Conservation (phyloP, 2,329 filamentous ascomycete species). For the Pseudogymnoascus sp. region DNA sequence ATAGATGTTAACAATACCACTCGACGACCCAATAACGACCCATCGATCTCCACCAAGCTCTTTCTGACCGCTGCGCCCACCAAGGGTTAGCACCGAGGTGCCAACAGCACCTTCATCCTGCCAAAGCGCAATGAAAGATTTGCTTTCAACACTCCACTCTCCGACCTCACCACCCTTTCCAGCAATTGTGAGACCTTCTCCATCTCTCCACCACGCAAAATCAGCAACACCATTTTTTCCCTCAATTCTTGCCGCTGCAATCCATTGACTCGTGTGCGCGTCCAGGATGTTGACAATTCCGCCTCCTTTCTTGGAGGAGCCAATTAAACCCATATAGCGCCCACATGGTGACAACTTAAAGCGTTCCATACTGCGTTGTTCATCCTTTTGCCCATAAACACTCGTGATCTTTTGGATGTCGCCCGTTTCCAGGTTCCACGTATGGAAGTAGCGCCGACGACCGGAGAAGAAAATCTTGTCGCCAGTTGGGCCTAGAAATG, state of each 20-base stretch:
- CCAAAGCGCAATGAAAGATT: constrained; percentile 72
- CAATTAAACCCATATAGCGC: constrained; percentile 73
- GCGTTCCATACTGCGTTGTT: constrained; percentile 83
- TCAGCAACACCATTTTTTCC: constrained; percentile 77
- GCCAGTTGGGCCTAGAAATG: constrained; percentile 65
- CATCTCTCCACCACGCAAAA: constrained; percentile 85
- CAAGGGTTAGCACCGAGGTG: constrained; percentile 72
- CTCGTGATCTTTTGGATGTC: constrained; percentile 72
- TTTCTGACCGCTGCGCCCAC: constrained; percentile 54
- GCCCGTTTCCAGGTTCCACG: constrained; percentile 81
- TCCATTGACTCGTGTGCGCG: constrained; percentile 76
- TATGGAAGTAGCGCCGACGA: constrained; percentile 83
- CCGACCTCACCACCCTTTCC: constrained; percentile 84
- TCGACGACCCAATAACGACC: constrained; percentile 79
- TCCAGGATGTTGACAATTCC: constrained; percentile 81
- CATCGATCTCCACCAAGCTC: constrained; percentile 72
- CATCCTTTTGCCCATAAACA: constrained; percentile 64
- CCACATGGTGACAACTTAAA: constrained; percentile 86
- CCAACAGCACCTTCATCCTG: constrained; percentile 81
- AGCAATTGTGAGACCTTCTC: constrained; percentile 70
- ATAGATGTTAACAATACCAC: constrained; percentile 88
- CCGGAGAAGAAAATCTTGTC: constrained; percentile 82
- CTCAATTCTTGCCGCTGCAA: constrained; percentile 72
- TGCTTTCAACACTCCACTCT: constrained; percentile 68
- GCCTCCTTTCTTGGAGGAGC: constrained; percentile 73